These are phyloP conservation scores for Aureobasidium sp. DNA, from an alignment of 2,329 filamentous ascomycete genomes.

Conservation along the genomic window DNA sequence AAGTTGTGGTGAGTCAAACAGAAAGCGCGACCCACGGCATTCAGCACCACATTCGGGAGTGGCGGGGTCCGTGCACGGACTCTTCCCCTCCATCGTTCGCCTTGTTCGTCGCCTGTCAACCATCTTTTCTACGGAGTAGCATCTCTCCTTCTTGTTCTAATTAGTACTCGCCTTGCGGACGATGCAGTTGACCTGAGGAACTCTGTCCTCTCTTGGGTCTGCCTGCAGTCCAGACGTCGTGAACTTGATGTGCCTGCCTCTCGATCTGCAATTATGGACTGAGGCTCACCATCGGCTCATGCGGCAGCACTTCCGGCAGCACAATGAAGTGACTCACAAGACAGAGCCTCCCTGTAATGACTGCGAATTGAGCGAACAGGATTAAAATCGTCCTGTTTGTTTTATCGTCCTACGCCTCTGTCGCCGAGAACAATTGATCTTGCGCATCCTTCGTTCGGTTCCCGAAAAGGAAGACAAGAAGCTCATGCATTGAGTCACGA, in stretches of 20 bases:
- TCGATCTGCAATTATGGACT: neutral
- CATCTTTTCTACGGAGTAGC: too few species aligned
- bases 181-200: neutral
- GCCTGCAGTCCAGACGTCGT: neutral
- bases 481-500: neutral
- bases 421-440: neutral
- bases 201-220: neutral
- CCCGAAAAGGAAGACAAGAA: neutral
- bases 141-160: neutral
- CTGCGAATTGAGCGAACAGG: neutral
- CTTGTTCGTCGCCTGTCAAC: neutral
- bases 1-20: constrained; percentile 12
- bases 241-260: neutral
- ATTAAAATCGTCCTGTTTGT: neutral
- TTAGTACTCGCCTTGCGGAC: neutral
- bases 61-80: neutral
- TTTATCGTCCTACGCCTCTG: neutral
- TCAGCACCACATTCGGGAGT: neutral
- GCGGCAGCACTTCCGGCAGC: neutral
- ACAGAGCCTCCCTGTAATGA: neutral
- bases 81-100: constrained; percentile 1
- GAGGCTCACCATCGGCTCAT: neutral
- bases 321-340: neutral
- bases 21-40: constrained; percentile 1
- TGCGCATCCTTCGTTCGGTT: neutral